Base-by-base conservation (phyloP, 2,329 filamentous ascomycete genomes). In the Cryoendolithus antarcticus region DNA sequence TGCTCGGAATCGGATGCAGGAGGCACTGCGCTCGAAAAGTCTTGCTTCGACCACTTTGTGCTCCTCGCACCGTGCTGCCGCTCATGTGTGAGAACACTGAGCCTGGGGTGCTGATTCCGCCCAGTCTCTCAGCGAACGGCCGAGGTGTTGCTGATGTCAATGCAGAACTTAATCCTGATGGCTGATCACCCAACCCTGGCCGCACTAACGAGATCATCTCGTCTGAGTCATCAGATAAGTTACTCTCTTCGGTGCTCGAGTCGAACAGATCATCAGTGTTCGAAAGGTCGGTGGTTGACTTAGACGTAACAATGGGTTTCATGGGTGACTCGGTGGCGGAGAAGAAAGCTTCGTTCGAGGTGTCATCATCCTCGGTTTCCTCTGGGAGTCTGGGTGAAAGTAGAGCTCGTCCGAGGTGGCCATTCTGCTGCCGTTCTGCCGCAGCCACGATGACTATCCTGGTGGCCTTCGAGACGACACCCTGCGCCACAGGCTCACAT, bases 401-500 rank as follows among this genome's bases (percentile, higher is more conserved):
- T 4, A 58, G 39, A 9, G 48, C 40, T 21, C 48, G 48, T 41
- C 49, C 49, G 28, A 43, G 44, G 24, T 39, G 21, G 34, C 43
- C 49, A 4, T 45, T 15, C 75, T 69, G 33, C 75, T 77, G 48
- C 79, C 77, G 24, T 80, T 38, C 62, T 65, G 47, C 68, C 4
- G 76, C 74, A 19, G 74, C 72, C 35, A 83, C 78, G 13, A 96
- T 69, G 15, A 98, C 78, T 41, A 98, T 85, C 52, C 82, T 86
- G 10, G 88, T 98, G 9, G 67, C 72, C 1, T 84, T 71, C 6
- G 79, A 72, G 34, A 98, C 59, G 4, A 91, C 61, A 6, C 91
- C 91, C 61, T 98, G 91, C 4, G 84, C 77, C 10, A 96, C 86
- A 6, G 91, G 91, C 58, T 98, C 91, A 57, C 88, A 96, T n/a